Conservation (phyloP, 768 basidiomycete genomes). For the Lactifluus hygrophoroides region DNA sequence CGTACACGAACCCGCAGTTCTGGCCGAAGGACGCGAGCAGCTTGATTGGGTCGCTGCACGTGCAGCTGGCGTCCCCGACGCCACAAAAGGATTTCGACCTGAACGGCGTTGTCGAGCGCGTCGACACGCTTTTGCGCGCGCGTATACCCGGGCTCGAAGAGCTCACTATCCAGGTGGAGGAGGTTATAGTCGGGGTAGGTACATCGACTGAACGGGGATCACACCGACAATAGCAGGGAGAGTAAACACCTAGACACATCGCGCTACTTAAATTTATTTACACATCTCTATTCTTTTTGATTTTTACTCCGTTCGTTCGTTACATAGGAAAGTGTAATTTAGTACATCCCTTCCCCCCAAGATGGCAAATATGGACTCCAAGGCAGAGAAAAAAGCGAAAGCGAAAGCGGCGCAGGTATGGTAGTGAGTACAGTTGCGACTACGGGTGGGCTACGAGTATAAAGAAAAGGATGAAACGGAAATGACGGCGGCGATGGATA, state of each 20-base stretch:
- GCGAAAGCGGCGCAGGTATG: conserved; percentile 17
- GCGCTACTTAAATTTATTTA: not conserved
- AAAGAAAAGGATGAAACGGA: not conserved
- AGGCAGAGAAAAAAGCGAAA: conserved; percentile 1
- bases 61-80: conserved; percentile 48
- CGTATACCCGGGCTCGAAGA: conserved; percentile 80
- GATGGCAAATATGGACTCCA: conserved; percentile 15
- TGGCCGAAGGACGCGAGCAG: conserved; percentile 92
- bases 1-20: conserved; percentile 76
- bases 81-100: conserved; percentile 43
- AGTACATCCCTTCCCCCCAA: conserved; percentile 15
- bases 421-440: conserved; percentile 17
- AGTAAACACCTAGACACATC: not conserved
- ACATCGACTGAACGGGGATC: not conserved
- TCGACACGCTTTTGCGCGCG: conserved; percentile 61
- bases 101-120: conserved; percentile 68
- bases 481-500: not conserved
- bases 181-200: not conserved
- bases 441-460: conserved; percentile 14
- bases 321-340: conserved; percentile 19
- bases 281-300: conserved; percentile 2
- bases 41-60: conserved; percentile 85
- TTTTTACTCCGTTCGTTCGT: conserved; percentile 16
- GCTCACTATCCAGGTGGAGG: conserved; percentile 82
- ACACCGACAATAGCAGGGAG: conserved; percentile 1